These are phyloP conservation scores for Xylariales sp. DNA, from an alignment of 2,329 filamentous ascomycete genomes.

Conservation along the genomic window DNA sequence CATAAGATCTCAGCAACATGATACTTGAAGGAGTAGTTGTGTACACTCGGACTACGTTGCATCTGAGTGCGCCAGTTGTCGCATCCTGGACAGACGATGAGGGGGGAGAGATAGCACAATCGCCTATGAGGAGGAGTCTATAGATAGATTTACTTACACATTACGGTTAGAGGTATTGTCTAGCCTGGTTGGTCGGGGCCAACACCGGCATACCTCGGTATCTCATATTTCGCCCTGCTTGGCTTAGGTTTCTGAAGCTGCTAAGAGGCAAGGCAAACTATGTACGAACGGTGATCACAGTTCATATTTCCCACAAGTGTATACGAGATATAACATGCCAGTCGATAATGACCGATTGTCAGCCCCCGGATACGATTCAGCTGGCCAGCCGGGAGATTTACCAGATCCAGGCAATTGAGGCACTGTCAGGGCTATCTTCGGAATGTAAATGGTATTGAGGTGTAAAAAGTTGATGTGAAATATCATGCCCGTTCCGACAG, in stretches of 20 bases:
- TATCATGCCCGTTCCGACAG: slow-evolving; percentile 11
- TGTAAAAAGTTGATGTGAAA: slow-evolving; percentile 8
- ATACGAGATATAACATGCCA: slow-evolving; percentile 8
- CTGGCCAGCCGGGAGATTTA: slow-evolving; percentile 20
- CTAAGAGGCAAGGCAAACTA: slow-evolving; percentile 1
- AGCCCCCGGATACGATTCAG: slow-evolving; percentile 11
- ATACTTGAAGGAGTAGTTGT: slow-evolving; percentile 1
- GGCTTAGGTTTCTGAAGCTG: neutral
- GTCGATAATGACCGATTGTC: neutral
- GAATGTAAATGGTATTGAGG: slow-evolving; percentile 17
- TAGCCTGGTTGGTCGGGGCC: slow-evolving; percentile 18
- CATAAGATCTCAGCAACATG: neutral
- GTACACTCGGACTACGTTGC: slow-evolving; percentile 3
- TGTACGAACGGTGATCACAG: neutral
- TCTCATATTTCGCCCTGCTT: slow-evolving; percentile 11
- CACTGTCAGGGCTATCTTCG: slow-evolving; percentile 19
- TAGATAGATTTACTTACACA: neutral
- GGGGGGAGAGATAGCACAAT: neutral
- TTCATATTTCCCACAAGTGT: slow-evolving; percentile 7
- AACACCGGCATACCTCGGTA: slow-evolving; percentile 6
- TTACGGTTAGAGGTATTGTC: slow-evolving; percentile 8
- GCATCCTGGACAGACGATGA: neutral
- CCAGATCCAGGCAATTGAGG: slow-evolving; percentile 26
- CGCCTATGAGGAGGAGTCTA: neutral
- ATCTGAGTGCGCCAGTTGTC: slow-evolving; percentile 5